These are phyloP conservation scores for Aureobasidium lini DNA, from an alignment of 2,329 filamentous ascomycete genomes.

Conservation along the genomic window DNA sequence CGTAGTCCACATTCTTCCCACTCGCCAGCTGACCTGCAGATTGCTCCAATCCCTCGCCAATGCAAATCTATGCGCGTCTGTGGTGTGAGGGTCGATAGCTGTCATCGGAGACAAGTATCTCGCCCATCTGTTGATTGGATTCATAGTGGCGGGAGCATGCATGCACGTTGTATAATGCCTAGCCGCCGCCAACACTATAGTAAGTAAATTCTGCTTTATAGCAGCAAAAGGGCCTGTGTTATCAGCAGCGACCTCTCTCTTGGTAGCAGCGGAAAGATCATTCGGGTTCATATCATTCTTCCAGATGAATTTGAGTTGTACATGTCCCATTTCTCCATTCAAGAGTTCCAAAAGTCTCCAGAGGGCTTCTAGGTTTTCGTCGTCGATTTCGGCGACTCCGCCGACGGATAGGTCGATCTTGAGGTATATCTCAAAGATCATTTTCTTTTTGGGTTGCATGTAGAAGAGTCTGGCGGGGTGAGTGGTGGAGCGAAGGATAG, in stretches of 20 bases:
- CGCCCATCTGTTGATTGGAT: background rate
- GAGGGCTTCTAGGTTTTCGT: background rate
- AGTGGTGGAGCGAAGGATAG: background rate
- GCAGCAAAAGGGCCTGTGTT: background rate
- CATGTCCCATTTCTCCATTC: background rate
- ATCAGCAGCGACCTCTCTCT: background rate
- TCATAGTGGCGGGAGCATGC: background rate
- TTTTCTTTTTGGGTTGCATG: too few relatives aligned
- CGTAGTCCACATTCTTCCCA: too few relatives aligned
- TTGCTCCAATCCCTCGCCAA: too few relatives aligned
- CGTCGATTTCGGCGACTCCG: too few relatives aligned
- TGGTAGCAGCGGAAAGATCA: background rate
- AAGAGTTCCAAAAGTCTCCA: background rate
- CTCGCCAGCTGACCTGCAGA: too few relatives aligned
- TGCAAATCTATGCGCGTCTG: too few relatives aligned
- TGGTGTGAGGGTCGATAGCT: too few relatives aligned
- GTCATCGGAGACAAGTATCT: background rate
- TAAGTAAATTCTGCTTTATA: background rate
- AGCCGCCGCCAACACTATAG: background rate
- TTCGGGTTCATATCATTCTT: background rate
- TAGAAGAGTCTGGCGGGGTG: background rate
- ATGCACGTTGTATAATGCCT: background rate
- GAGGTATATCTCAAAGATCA: too few relatives aligned
- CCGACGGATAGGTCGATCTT: too few relatives aligned
- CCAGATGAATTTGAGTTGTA: background rate